Base-by-base conservation (phyloP, 768 basidiomycete genomes). In the Lentinula detonsa region DNA sequence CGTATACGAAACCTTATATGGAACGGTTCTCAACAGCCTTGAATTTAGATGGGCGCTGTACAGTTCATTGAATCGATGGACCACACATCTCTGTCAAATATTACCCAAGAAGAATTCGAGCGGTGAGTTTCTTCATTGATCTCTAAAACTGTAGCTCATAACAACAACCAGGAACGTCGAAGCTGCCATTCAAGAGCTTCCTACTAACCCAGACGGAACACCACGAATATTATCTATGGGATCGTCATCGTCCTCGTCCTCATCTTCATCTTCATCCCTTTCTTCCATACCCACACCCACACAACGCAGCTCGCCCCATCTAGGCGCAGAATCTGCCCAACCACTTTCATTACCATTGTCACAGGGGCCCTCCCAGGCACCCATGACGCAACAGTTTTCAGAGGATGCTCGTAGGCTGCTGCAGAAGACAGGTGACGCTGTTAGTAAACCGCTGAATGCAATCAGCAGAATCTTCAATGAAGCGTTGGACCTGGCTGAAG, bases 1-100 rank as follows among this genome's bases (percentile, higher is more conserved):
- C 66, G 88, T 73, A 21, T 2, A 40, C 2, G 37, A 2, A 37
- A 28, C 63, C 0, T 28, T 3, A 23, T 7, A 6, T 34, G 4
- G 7, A 18, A 62, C 4, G 10, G 57, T 13, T 18, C 9, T 31
- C 46, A 48, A 54, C 58, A 21, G 16, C 54, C 10, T 34, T 28
- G 10, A 37, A 57, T 18, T 34, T 63, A 98, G 94, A 95, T 90
- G 85, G 97, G 94, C 3, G 94, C 97, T 2, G 92, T 98, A 39
- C 91, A 93, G 1, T 99, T 98, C 71, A 95, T 99, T 63, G 97
- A 99, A 74, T 92, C 94, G 0, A 95, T 99, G 93, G 97, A 98
- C 70, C 91, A 95, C 61, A 89, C 93, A 0, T 91, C 91, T 7
- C 75, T 99, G 46, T 96, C 94, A n/a, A 88, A 91, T 66, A 98